phyloP scores from a whole-genome alignment of 352 stramenopile species.

The Peronospora tabacina region DNA sequence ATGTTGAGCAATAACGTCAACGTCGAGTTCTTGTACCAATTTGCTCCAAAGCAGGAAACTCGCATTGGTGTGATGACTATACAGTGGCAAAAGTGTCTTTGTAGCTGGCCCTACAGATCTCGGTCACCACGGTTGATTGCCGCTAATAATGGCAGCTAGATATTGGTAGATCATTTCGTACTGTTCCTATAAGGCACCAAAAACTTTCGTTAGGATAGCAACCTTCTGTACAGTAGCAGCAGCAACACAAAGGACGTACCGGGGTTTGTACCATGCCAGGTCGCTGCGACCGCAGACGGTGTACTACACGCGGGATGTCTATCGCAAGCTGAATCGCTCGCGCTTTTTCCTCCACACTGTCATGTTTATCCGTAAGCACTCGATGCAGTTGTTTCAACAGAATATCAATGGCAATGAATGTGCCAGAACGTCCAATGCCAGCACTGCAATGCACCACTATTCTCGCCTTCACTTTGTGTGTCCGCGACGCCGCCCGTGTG shows the following conservation, averaged over 20 bases:
- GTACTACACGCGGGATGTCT: conserved; percentile 49
- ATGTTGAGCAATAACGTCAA: too few species aligned
- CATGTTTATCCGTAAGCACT: conserved; percentile 13
- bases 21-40: too few species aligned
- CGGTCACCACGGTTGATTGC: conserved; percentile 47
- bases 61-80: too few species aligned
- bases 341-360: conserved; percentile 16
- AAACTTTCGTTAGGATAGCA: not conserved
- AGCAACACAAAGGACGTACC: conserved; percentile 31
- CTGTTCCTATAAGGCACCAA: conserved; percentile 49
- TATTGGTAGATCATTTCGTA: conserved; percentile 84
- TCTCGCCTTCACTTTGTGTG: conserved; percentile 21
- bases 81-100: conserved; percentile 7
- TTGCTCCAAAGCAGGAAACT: too few species aligned
- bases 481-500: conserved; percentile 20
- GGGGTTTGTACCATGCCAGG: conserved; percentile 79
- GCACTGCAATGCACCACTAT: conserved; percentile 77
- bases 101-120: not conserved
- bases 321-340: conserved; percentile 33
- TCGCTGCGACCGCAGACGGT: conserved; percentile 56
- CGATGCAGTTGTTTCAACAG: conserved; percentile 48
- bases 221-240: not conserved
- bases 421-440: conserved; percentile 70
- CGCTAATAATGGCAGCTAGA: conserved; percentile 54
- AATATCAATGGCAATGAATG: conserved; percentile 81